Conservation (phyloP, 352 stramenopile genomes). For the Pythium aquatile region DNA sequence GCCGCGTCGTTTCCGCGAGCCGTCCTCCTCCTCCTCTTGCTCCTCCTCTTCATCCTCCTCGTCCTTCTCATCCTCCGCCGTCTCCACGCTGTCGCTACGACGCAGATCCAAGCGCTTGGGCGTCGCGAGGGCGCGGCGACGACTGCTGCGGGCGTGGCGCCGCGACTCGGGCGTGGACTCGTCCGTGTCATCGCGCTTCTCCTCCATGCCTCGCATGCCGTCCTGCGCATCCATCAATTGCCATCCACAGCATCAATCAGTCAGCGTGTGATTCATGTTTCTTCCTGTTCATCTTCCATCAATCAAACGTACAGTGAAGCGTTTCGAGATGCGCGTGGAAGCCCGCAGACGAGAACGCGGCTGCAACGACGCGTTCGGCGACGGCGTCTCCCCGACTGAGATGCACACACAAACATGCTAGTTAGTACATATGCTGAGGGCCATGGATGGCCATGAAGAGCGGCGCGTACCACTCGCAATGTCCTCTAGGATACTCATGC, state of each 20-base stretch:
- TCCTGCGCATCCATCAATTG: neutral
- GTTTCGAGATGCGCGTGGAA: conserved; percentile 13
- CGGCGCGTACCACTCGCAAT: conserved; percentile 18
- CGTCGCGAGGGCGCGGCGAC: neutral
- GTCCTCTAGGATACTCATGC: conserved; percentile 26
- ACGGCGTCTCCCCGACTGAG: conserved; percentile 25
- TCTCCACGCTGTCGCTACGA: conserved; percentile 13
- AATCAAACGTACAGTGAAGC: conserved; percentile 12
- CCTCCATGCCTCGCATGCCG: conserved; percentile 9
- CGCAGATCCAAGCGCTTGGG: conserved; percentile 6
- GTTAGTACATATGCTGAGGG: neutral
- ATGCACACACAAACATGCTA: neutral
- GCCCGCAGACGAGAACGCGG: conserved; percentile 21
- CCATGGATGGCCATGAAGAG: neutral
- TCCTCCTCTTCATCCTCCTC: conserved; percentile 11
- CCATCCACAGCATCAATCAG: neutral
- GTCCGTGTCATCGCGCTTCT: conserved; percentile 18
- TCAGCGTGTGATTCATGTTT: neutral
- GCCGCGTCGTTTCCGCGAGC: neutral
- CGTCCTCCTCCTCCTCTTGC: conserved; percentile 9
- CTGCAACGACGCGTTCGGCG: conserved; percentile 18
- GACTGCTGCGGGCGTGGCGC: conserved; percentile 5
- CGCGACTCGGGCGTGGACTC: conserved; percentile 13
- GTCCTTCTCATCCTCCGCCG: neutral
- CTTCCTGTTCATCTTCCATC: neutral